Conservation (phyloP, 208 protist genomes). For the Herpetomonas tarakana region DNA sequence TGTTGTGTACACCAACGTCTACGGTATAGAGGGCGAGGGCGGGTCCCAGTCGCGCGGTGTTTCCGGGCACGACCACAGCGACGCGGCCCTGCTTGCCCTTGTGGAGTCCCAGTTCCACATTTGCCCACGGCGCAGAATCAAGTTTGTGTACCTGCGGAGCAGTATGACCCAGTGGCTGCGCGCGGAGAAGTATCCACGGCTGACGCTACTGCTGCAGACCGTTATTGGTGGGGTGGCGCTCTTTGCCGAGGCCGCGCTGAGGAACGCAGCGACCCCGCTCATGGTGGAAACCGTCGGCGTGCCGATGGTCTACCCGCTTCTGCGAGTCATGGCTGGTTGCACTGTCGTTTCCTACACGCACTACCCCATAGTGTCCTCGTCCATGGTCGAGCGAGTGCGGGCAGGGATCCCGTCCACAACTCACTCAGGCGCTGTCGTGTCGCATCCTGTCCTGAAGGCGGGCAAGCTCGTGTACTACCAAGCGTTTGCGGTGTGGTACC, state of each 20-base stretch:
- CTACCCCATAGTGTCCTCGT: conserved; percentile 96
- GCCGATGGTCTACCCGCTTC: conserved; percentile 94
- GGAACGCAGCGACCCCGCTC: conserved; percentile 42
- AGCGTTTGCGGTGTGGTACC: conserved; percentile 88
- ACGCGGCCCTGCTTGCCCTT: conserved; percentile 16
- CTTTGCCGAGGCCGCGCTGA: conserved; percentile 85
- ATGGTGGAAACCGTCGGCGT: conserved; percentile 96
- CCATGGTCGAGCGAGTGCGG: conserved; percentile 72
- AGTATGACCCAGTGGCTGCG: conserved; percentile 54
- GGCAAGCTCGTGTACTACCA: conserved; percentile 90
- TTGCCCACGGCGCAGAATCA: conserved; percentile 36
- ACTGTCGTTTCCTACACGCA: conserved; percentile 95
- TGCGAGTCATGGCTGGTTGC: conserved; percentile 75
- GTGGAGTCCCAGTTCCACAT: conserved; percentile 76
- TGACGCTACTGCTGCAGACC: conserved; percentile 94
- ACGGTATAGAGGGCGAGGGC: too few relatives aligned
- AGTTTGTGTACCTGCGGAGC: conserved; percentile 61
- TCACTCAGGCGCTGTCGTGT: conserved; percentile 65
- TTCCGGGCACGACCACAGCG: neutral
- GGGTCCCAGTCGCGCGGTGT: neutral
- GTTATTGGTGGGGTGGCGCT: conserved; percentile 85
- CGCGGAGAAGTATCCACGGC: conserved; percentile 56
- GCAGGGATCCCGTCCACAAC: conserved; percentile 55
- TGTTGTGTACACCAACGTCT: conserved; percentile 55
- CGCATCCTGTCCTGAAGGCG: conserved; percentile 27